Base-by-base conservation (phyloP, 371 early-diverging fungal species). In the Zopfochytrium polystomum region DNA sequence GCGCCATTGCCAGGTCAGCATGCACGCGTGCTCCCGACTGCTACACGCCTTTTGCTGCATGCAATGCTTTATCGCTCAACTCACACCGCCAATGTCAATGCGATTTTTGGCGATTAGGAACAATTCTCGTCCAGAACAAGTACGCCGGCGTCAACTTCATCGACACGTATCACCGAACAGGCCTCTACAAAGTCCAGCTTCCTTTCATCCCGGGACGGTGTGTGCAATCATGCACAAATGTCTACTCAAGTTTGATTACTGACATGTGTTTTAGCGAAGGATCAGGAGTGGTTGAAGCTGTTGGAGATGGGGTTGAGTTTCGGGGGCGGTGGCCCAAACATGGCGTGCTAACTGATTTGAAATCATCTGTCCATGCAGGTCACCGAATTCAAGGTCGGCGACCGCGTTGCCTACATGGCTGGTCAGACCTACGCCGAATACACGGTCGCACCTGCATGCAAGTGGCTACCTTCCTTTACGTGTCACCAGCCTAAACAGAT, bases 141-240 rank as follows among this genome's bases (percentile, higher is more conserved):
- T 83, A 75, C 52, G 79, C 84, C 11, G 97, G 96, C 9, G 82
- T 96, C 56, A 96, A 95, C 76, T 93, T 81, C 52, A 93, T 96
- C 58, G 97, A 96, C 69, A 95, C 90, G 0, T 94, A 95, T 70
- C 92, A 89, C 60, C 87, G 97, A 56, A 73, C 81, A 11, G 97
- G 97, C 27, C 77, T 91, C 11, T 95, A 94, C 65, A 81, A 80
- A 23, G 70, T 86, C 5, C 58, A 78, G 2, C 62, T 89, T 1
- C 94, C 93, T 3, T 81, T 79, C 54, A 79, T 83, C 29, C 73
- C 87, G 15, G 95, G 95, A 11, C 79, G 86, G 73, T 69, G 27
- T 30, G 60, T 27, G 11, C 22, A 43, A 5, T 5, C 46, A 20
- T 31, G 44, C 4, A 11, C 32, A 31, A 34, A 18, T 23, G 44